Evolutionary conservation across 371 early-diverging fungal genomes (phyloP), one percentile per base, ranked within the genome.

Genomic region (Funneliformis caledonium): DNA sequence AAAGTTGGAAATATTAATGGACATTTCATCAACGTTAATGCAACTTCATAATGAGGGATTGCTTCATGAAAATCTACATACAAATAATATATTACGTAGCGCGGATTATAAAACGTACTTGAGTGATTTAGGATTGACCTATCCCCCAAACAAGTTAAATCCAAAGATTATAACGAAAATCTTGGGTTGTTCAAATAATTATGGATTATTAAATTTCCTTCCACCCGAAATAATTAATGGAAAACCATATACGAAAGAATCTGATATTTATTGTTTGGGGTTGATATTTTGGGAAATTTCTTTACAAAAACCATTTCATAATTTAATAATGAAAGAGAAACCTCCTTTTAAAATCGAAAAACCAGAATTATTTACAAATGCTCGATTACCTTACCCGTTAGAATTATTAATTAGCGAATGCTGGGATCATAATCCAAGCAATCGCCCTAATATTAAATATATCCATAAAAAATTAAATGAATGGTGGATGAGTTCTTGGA

Each of bases 261-360:
- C 77, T 16, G 77, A 77, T 65, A 26, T 77, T 22, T 77, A 77
- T 48, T 43, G 77, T 48, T 77, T 77, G 47, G 77, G 77, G 26
- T 48, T 77, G 4, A 65, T 77, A n/a, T 47, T 77, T 31, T 77
- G 77, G 77, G 77, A 77, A 77, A 12, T 64, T 43, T 1, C 12
- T 5, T 8, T 16, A 19, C 56, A 56, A 56, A 19, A 19, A 56
- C 7, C 0, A 4, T 56, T 56, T 56, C 16, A 19, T 56, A 7
- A 56, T 56, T 16, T 7, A 56, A 7, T 19, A 6, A 16, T 7
- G 7, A 19, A 56, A 31, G 7, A 0, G 2, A 8, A 42, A 16
- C 43, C 16, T 14, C 19, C 68, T 43, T 4, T 68, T 31, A n/a
- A 31, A 43, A 68, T 68, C 19, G 19, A n/a, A 1, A 42, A 68